Conservation (phyloP, 2,329 filamentous ascomycete species). For the Cercospora sp. region DNA sequence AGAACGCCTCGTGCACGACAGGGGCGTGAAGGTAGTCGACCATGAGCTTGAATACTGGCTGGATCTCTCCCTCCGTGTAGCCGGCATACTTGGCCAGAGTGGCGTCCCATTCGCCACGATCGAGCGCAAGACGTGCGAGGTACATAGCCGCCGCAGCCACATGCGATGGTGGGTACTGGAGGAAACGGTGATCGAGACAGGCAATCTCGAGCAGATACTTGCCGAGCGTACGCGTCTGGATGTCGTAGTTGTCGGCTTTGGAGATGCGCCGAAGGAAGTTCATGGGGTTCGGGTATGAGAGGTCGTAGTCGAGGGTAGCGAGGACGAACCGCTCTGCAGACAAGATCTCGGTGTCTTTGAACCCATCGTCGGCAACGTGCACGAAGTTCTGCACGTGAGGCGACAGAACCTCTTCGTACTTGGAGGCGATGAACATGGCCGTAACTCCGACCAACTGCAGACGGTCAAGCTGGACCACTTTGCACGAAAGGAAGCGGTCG, state of each 20-base stretch:
- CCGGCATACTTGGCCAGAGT: conserved; percentile 89
- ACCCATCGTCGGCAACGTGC: conserved; percentile 94
- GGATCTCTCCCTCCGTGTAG: conserved; percentile 88
- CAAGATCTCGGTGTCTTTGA: conserved; percentile 90
- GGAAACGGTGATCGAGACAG: conserved; percentile 90
- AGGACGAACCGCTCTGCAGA: conserved; percentile 96
- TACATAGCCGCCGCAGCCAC: conserved; percentile 95
- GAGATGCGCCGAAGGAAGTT: conserved; percentile 98
- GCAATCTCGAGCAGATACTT: conserved; percentile 99
- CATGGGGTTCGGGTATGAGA: conserved; percentile 99
- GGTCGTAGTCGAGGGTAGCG: conserved; percentile 86
- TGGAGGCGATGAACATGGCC: conserved; percentile 98
- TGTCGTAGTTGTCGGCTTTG: conserved; percentile 99
- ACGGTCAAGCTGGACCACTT: conserved; percentile 93
- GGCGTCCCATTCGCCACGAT: conserved; percentile 87
- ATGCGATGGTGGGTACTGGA: conserved; percentile 84
- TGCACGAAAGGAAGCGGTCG: conserved; percentile 92
- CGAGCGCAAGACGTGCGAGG: conserved; percentile 82
- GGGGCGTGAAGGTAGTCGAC: conserved; percentile 92
- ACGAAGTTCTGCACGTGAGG: conserved; percentile 97
- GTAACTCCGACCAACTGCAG: conserved; percentile 96
- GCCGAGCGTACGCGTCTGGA: conserved; percentile 92
- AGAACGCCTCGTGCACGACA: conserved; percentile 93
- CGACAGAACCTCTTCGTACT: conserved; percentile 97
- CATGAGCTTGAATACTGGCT: conserved; percentile 91